Base-by-base conservation (phyloP, 176 grass and related monocot species). In the Saccharum spontaneum region DNA sequence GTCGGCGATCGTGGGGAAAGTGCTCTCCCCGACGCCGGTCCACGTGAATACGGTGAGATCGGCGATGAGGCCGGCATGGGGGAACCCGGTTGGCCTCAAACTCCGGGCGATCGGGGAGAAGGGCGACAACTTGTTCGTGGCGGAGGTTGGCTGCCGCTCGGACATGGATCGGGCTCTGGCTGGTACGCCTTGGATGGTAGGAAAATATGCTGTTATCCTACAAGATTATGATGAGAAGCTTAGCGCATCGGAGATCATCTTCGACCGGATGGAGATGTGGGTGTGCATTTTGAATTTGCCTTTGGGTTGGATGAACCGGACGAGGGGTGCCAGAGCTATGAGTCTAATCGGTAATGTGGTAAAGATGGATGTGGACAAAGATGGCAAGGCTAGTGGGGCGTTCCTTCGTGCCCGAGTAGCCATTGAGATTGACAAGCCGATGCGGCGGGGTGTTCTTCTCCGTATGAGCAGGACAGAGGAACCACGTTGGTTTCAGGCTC, bases 61-160 rank as follows among this genome's bases (percentile, higher is more conserved):
- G 48, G 48, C 48, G 48, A 16, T 17, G 48, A 50, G 2, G 5
- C 48, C 48, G 4, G 48, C 49, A 0, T 52, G 49, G 49, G 49
- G 49, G 0, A 52, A 52, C 6, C 49, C 49, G 0, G 0, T 52
- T 6, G 49, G 49, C 0, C 16, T 52, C 0, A 52, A 52, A 5
- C 1, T 52, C 2, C 16, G 16, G 1, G 1, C 49, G 0, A 52
- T 52, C 0, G 16, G 49, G 5, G 5, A 18, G 5, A 52, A 52
- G 1, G 5, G 0, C 0, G 16, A 52, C 0, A 52, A 52, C 5
- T 0, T 17, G 3, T 52, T 52, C 2, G 2, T 55, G 17, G 50
- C 6, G 2, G 50, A 55, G 0, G 20, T 55, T 20, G 50, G 50
- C 17, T 8, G 6, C 0, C 1, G 6, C 0, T 0, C 0, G 0